These are phyloP conservation scores for Gyromitra esculenta DNA, from an alignment of 2,329 filamentous ascomycete species.

Conservation along the genomic window DNA sequence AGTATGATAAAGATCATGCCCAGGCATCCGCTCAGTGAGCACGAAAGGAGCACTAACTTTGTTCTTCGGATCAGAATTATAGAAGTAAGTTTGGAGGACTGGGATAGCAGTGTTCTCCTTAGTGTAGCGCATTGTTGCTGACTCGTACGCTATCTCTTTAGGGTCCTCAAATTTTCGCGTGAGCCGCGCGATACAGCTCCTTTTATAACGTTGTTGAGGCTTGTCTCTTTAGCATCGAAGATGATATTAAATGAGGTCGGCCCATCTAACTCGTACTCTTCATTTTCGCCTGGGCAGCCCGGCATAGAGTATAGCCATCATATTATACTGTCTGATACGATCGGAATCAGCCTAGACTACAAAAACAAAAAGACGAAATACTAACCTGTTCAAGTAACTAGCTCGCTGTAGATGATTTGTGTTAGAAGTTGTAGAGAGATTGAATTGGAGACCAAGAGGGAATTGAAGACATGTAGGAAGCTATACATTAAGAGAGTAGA, in stretches of 20 bases:
- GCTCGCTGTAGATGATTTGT: too few relatives aligned
- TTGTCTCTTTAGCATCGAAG: neutral
- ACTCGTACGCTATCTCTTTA: neutral
- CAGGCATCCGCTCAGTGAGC: constrained; percentile 8
- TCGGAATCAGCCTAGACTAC: neutral
- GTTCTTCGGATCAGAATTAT: neutral
- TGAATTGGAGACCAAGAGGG: too few relatives aligned
- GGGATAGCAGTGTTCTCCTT: constrained; percentile 6
- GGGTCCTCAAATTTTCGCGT: neutral
- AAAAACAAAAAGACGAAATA: neutral
- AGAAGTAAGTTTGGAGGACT: neutral
- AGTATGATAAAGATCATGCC: neutral
- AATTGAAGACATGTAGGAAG: too few relatives aligned
- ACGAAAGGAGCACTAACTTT: constrained; percentile 9
- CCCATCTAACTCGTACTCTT: neutral
- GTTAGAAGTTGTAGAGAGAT: too few relatives aligned
- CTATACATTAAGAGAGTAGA: too few relatives aligned
- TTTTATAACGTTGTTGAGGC: constrained; percentile 15
- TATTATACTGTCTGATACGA: neutral
- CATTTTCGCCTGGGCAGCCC: neutral
- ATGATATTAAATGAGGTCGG: neutral
- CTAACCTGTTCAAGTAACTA: neutral
- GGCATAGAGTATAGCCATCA: neutral
- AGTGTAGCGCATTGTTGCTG: constrained; percentile 3
- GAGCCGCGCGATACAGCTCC: constrained; percentile 22